These are phyloP conservation scores for Trichosporon sp. DNA, from an alignment of 1,284 basidiomycete genomes.

Conservation along the genomic window DNA sequence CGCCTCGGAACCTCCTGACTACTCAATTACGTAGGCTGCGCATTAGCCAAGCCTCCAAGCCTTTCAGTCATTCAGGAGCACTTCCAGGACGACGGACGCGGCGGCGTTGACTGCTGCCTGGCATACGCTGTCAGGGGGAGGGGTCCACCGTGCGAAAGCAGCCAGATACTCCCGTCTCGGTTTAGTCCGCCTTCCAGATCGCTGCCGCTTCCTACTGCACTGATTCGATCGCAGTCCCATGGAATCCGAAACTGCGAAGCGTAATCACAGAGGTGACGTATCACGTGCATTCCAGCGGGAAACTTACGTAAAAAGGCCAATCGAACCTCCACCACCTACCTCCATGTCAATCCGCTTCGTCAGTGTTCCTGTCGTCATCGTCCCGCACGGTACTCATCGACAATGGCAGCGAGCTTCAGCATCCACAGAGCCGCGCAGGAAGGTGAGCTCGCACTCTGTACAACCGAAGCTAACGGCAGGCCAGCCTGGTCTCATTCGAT, in stretches of 20 bases:
- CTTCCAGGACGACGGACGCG: neutral
- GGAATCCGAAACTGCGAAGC: neutral
- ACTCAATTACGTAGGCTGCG: conserved; percentile 5
- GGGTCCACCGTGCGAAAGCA: neutral
- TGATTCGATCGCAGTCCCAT: neutral
- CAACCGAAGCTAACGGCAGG: conserved; percentile 58
- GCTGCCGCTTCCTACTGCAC: neutral
- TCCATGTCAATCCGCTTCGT: neutral
- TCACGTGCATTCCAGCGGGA: neutral
- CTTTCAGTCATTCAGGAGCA: neutral
- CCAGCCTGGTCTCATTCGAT: conserved; percentile 72
- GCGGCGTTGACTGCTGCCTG: neutral
- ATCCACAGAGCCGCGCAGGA: conserved; percentile 57
- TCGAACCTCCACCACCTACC: conserved; percentile 11
- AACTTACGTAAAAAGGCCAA: neutral
- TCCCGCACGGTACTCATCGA: neutral
- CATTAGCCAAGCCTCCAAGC: neutral
- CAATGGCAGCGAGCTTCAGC: conserved; percentile 38
- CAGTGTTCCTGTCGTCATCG: conserved; percentile 8
- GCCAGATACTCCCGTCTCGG: neutral
- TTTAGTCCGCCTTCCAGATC: neutral
- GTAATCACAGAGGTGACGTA: neutral
- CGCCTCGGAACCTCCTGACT: no score
- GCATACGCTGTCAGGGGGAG: neutral
- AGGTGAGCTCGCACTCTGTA: conserved; percentile 37